Evolutionary conservation across 306 rosid genomes (phyloP).

Genomic region (Amphicarpaea edgeworthii): DNA sequence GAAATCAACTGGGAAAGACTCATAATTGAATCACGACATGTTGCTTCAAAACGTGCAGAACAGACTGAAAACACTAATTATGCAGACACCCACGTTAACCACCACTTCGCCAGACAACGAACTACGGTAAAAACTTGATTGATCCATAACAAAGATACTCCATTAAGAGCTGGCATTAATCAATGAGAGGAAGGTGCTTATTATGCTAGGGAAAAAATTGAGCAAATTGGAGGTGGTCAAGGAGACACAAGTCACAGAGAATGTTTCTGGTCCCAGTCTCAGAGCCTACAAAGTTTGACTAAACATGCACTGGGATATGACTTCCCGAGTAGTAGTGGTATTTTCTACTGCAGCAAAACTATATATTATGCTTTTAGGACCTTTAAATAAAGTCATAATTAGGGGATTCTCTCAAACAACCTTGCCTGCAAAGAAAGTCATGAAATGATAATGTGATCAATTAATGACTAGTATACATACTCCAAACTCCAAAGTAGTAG

Average conservation of each 20-base stretch:
- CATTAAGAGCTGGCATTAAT: background rate
- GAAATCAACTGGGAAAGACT: slow-evolving; percentile 23
- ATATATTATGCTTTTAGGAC: background rate
- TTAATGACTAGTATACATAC: background rate
- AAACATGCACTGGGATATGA: background rate
- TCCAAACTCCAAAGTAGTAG: background rate
- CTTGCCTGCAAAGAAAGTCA: slow-evolving; percentile 13
- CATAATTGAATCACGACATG: slow-evolving; percentile 39
- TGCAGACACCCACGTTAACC: slow-evolving; percentile 35
- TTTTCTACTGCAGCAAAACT: background rate
- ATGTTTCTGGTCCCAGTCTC: slow-evolving; percentile 25
- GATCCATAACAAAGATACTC: background rate
- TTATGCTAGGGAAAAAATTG: background rate
- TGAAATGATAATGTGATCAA: background rate
- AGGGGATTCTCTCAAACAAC: background rate
- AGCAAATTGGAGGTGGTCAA: background rate
- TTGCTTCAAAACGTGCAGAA: slow-evolving; percentile 46
- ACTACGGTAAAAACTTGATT: background rate
- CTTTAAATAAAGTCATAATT: background rate
- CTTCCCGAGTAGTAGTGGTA: background rate
- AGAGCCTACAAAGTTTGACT: background rate
- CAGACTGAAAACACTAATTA: slow-evolving; percentile 15
- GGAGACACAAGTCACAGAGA: slow-evolving; percentile 11
- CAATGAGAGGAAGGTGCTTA: slow-evolving; percentile 9
- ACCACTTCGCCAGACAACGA: slow-evolving; percentile 12